A percentile compares a stretch with the other conserved stretches of the same genome.
phyloP scores from a whole-genome alignment of 2,329 filamentous ascomycete genomes.

The Bipolaris zeicola region DNA sequence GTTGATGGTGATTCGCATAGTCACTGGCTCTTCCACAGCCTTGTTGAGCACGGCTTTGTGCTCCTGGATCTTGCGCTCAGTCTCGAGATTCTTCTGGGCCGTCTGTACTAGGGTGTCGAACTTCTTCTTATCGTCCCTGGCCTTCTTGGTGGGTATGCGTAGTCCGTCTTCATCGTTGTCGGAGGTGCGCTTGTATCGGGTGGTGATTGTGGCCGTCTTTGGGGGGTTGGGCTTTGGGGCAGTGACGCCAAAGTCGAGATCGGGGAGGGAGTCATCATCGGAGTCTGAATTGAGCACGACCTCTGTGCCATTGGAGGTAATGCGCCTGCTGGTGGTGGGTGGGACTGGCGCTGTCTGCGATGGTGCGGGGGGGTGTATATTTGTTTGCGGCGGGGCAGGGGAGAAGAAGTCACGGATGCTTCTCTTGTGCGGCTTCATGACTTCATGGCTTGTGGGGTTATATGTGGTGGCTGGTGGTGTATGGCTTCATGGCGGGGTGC shows the following conservation, averaged over 20 bases:
- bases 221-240: conserved; percentile 15
- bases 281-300: conserved; percentile 71
- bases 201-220: conserved; percentile 12
- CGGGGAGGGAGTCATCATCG: conserved; percentile 59
- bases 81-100: conserved; percentile 29
- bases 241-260: conserved; percentile 55
- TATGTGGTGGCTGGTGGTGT: no score
- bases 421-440: conserved; percentile 33
- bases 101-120: conserved; percentile 33
- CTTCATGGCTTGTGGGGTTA: conserved; percentile 9
- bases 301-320: conserved; percentile 59
- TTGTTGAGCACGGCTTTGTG: conserved; percentile 36
- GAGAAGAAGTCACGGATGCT: conserved; percentile 57
- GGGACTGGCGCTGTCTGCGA: neutral
- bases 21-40: conserved; percentile 17
- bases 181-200: conserved; percentile 17
- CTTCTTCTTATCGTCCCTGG: conserved; percentile 19
- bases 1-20: conserved; percentile 17
- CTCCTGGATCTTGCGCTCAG: conserved; percentile 35
- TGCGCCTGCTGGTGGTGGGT: conserved; percentile 50
- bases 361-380: conserved; percentile 13
- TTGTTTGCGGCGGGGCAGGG: conserved; percentile 40
- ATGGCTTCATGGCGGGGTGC: conserved; percentile 1
- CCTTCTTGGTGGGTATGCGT: conserved; percentile 28
- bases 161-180: conserved; percentile 25